Percentiles rank a stretch among this genome's conserved stretches.
Evolutionary conservation across 257 asterid genomes (phyloP).

Genomic region (Solanum peruvianum): DNA sequence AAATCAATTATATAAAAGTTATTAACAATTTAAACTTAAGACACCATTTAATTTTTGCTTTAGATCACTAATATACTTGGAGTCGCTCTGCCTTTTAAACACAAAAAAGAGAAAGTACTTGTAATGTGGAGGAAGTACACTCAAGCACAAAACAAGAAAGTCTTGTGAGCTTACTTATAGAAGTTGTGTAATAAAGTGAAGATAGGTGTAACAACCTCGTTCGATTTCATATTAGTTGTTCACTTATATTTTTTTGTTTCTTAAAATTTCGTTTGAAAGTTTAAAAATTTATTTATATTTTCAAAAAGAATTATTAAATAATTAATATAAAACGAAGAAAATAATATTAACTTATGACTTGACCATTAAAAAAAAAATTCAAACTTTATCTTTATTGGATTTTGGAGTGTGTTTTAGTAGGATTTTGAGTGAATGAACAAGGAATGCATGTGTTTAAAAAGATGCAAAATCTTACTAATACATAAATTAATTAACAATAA

Average conservation of each 20-base stretch:
- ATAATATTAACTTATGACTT: background rate
- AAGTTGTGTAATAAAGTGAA: background rate
- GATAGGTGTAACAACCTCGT: background rate
- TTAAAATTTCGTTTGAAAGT: background rate
- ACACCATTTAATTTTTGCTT: fast-evolving
- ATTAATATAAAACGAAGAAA: too few species aligned
- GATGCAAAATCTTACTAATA: background rate
- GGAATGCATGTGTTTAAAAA: background rate
- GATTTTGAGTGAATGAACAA: background rate
- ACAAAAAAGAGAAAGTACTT: background rate
- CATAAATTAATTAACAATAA: background rate
- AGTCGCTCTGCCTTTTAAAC: background rate
- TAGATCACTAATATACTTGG: too few species aligned
- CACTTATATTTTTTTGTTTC: fast-evolving
- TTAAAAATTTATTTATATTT: background rate
- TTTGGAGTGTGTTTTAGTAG: background rate
- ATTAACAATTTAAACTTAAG: too few species aligned
- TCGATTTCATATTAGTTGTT: background rate
- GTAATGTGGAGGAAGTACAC: background rate
- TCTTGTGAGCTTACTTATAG: background rate
- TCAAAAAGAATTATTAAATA: too few species aligned
- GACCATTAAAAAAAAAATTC: background rate
- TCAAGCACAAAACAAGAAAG: background rate
- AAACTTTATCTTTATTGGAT: background rate
- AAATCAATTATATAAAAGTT: too few species aligned